Evolutionary conservation across 768 basidiomycete species (phyloP).

Genomic region (Termitomyces sp.): DNA sequence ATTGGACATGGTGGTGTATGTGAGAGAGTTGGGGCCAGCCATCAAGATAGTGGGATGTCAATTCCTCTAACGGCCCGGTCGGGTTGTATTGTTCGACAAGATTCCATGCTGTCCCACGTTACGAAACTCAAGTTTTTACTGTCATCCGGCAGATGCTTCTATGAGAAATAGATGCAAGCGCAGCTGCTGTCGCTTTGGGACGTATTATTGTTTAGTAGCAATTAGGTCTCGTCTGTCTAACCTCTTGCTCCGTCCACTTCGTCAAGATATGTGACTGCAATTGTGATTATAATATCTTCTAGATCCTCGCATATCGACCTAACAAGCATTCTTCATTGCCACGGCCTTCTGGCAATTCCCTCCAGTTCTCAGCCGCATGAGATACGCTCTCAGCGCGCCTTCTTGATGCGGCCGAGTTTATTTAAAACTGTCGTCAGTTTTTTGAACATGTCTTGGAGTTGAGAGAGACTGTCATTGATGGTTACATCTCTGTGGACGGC

Average conservation of each 20-base stretch:
- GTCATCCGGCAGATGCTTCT: no score
- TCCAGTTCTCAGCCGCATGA: constrained; percentile 54
- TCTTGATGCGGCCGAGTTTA: constrained; percentile 14
- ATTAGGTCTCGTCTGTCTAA: constrained; percentile 37
- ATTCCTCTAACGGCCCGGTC: no score
- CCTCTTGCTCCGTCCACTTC: neutral
- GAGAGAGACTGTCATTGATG: constrained; percentile 17
- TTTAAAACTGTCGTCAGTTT: constrained; percentile 36
- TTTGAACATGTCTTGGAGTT: constrained; percentile 29
- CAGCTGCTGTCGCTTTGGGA: no score
- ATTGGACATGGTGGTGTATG: no score
- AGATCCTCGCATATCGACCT: constrained; percentile 32
- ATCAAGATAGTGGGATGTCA: no score
- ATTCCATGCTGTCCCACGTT: no score
- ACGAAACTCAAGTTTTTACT: no score
- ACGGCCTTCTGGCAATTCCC: constrained; percentile 79
- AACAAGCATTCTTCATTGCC: constrained; percentile 59
- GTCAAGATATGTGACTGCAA: neutral
- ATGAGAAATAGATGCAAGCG: no score
- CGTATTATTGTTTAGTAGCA: no score
- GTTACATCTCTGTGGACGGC: constrained; percentile 28
- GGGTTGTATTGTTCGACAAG: no score
- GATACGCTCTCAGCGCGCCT: constrained; percentile 28
- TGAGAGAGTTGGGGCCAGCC: no score
- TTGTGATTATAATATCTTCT: neutral